Conservation (phyloP, 371 early-diverging fungal genomes). For the Rhizopus delemar region DNA sequence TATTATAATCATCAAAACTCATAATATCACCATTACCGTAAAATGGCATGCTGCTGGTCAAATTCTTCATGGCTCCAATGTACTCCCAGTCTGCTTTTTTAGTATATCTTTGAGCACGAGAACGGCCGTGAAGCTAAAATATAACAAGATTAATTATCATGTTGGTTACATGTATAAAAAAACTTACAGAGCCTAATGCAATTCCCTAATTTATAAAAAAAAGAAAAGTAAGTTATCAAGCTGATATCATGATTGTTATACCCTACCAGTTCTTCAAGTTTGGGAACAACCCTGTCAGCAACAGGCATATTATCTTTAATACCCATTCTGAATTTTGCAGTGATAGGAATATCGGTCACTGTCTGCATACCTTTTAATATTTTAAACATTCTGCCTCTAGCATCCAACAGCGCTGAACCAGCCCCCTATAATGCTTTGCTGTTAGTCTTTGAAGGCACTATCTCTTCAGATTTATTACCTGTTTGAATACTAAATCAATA, state of each 20-base stretch:
- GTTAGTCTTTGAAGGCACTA: too few species aligned
- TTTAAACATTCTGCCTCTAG: constrained; percentile 67
- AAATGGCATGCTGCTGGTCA: constrained; percentile 53
- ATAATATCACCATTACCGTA: constrained; percentile 92
- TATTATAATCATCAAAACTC: constrained; percentile 83
- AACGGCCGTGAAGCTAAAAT: constrained; percentile 83
- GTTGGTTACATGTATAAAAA: background rate
- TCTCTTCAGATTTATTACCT: constrained; percentile 24
- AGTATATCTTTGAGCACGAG: constrained; percentile 91
- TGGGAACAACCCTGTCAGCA: constrained; percentile 77
- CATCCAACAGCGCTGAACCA: constrained; percentile 81
- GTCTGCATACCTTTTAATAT: constrained; percentile 77
- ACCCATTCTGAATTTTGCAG: constrained; percentile 92
- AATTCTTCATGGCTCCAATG: constrained; percentile 61
- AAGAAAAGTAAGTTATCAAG: background rate
- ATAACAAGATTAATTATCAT: background rate
- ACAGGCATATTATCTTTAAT: constrained; percentile 62
- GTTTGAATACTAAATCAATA: constrained; percentile 82
- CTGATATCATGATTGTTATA: background rate
- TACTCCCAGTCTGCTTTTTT: constrained; percentile 92
- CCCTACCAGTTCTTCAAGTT: constrained; percentile 67
- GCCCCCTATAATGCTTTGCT: constrained; percentile 58
- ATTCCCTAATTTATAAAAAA: constrained; percentile 29
- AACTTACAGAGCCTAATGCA: constrained; percentile 49
- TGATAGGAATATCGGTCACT: constrained; percentile 78